A percentile compares a stretch with the other conserved stretches of the same genome.
phyloP scores from a whole-genome alignment of 176 grass and related monocot genomes.

The Lolium perenne region DNA sequence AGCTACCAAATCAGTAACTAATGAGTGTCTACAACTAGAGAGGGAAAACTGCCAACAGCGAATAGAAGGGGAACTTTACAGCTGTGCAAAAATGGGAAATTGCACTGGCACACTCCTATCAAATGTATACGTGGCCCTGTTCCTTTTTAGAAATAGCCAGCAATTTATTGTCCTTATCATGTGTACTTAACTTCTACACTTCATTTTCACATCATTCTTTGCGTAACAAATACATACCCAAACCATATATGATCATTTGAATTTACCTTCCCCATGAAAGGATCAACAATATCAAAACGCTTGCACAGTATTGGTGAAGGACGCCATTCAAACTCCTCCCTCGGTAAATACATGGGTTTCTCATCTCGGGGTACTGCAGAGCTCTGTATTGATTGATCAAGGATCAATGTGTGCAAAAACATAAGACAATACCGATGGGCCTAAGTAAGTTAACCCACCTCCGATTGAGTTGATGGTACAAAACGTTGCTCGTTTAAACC shows the following conservation, averaged over 20 bases:
- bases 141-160: constrained; percentile 7
- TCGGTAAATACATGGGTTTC: constrained; percentile 57
- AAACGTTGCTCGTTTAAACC: constrained; percentile 66
- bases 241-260: background rate
- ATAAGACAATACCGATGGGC: constrained; percentile 6
- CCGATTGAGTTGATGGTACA: constrained; percentile 63
- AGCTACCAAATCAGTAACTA: constrained; percentile 13
- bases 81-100: constrained; percentile 1
- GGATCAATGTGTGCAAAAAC: constrained; percentile 37
- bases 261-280: constrained; percentile 97
- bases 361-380: constrained; percentile 47
- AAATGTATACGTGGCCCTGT: background rate
- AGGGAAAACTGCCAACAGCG: background rate
- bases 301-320: constrained; percentile 92
- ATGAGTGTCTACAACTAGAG: background rate
- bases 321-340: constrained; percentile 86
- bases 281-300: constrained; percentile 91
- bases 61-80: constrained; percentile 1
- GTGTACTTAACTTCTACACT: constrained; percentile 11
- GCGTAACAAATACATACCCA: constrained; percentile 3
- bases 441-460: constrained; percentile 56
- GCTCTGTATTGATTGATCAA: constrained; percentile 53
- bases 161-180: constrained; percentile 6
- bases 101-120: background rate
- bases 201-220: background rate